Evolutionary conservation across 768 basidiomycete species (phyloP).

Genomic region (Boletus pseudopeckii): DNA sequence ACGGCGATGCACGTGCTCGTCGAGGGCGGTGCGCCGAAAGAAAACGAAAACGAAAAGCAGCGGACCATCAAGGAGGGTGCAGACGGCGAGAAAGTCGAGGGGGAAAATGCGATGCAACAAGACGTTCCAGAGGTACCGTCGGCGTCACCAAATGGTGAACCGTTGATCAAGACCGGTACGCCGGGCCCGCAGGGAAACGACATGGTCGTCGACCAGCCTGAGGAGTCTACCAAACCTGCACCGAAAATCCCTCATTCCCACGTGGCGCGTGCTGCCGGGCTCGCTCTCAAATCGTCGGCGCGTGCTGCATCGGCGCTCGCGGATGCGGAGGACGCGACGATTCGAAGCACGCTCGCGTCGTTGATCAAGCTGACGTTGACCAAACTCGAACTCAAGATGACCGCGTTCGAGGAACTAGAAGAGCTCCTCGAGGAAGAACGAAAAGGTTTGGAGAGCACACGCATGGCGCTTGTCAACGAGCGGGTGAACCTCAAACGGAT

Average conservation of each 20-base stretch:
- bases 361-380: slow-evolving; percentile 81
- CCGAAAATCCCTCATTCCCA: slow-evolving; percentile 63
- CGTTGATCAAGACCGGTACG: slow-evolving; percentile 13
- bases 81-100: slow-evolving; percentile 38
- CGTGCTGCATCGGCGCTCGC: slow-evolving; percentile 81
- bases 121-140: slow-evolving; percentile 21
- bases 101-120: slow-evolving; percentile 38
- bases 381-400: slow-evolving; percentile 93
- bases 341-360: slow-evolving; percentile 72
- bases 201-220: slow-evolving; percentile 48
- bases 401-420: slow-evolving; percentile 93
- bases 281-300: slow-evolving; percentile 88
- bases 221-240: slow-evolving; percentile 26
- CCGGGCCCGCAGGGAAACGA: slow-evolving; percentile 29
- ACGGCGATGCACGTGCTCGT: slow-evolving; percentile 81
- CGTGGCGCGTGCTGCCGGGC: slow-evolving; percentile 74
- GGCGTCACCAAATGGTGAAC: slow-evolving; percentile 9
- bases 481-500: slow-evolving; percentile 66
- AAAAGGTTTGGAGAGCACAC: slow-evolving; percentile 75
- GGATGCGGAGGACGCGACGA: slow-evolving; percentile 75
- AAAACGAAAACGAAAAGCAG: slow-evolving; percentile 25
- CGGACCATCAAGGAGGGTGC: slow-evolving; percentile 32
- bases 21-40: slow-evolving; percentile 49
- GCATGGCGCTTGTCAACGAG: slow-evolving; percentile 78
- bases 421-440: slow-evolving; percentile 89